Evolutionary conservation across 257 asterid species (phyloP).

Genomic region (Asclepias syriaca): DNA sequence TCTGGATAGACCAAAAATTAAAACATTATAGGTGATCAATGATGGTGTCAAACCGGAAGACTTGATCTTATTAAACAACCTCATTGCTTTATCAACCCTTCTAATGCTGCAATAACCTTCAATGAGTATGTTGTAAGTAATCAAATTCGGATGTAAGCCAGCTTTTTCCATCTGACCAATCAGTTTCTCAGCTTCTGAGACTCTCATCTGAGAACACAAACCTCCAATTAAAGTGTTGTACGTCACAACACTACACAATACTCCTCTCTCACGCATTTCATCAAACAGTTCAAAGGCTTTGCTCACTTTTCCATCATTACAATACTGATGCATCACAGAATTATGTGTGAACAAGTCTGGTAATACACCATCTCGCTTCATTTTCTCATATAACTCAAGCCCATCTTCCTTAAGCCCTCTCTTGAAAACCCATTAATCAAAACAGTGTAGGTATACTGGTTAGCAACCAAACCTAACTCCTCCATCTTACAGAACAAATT

Average conservation of each 20-base stretch:
- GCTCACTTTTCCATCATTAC: slow-evolving; percentile 34
- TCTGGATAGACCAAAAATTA: slow-evolving; percentile 53
- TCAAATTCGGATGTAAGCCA: slow-evolving; percentile 51
- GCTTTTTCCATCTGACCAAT: slow-evolving; percentile 46
- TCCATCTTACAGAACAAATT: slow-evolving; percentile 41
- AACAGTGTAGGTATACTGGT: slow-evolving; percentile 62
- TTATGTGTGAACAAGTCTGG: slow-evolving; percentile 58
- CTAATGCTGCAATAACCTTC: slow-evolving; percentile 52
- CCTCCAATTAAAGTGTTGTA: slow-evolving; percentile 69
- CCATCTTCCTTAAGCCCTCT: slow-evolving; percentile 49
- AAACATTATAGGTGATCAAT: slow-evolving; percentile 49
- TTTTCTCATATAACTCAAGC: slow-evolving; percentile 56
- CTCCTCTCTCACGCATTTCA: slow-evolving; percentile 58
- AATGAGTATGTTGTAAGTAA: slow-evolving; percentile 56
- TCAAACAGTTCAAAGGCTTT: slow-evolving; percentile 43
- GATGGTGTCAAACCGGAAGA: slow-evolving; percentile 53
- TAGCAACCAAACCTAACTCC: slow-evolving; percentile 48
- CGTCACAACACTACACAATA: slow-evolving; percentile 53
- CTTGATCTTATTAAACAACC: slow-evolving; percentile 44
- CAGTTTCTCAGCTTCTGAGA: slow-evolving; percentile 40
- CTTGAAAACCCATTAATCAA: slow-evolving; percentile 59
- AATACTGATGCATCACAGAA: slow-evolving; percentile 44
- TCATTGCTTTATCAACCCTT: slow-evolving; percentile 44
- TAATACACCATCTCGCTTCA: slow-evolving; percentile 50
- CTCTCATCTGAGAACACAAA: slow-evolving; percentile 39